Conservation (phyloP, 257 asterid species). For the Solanum sparsipilum region DNA sequence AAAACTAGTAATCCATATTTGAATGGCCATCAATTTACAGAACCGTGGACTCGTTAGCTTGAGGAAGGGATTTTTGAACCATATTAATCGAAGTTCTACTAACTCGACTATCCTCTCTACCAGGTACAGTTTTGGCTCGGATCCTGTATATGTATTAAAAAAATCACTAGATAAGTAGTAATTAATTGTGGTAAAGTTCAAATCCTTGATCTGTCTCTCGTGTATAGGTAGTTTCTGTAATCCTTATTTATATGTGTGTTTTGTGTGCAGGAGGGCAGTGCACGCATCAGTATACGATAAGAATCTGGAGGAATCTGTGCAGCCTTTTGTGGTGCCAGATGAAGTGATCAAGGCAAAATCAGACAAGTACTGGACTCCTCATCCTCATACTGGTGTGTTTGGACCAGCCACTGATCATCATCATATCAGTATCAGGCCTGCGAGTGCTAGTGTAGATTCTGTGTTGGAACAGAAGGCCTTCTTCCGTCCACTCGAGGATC, state of each 20-base stretch:
- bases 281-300: slow-evolving; percentile 71
- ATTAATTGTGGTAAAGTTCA: not conserved
- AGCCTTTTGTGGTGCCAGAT: slow-evolving; percentile 43
- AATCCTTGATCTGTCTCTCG: not conserved
- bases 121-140: not conserved
- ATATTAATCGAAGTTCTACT: not conserved
- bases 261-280: slow-evolving; percentile 48
- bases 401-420: slow-evolving; percentile 50
- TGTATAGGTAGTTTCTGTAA: not conserved
- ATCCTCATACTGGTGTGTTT: slow-evolving; percentile 84
- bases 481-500: slow-evolving; percentile 74
- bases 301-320: slow-evolving; percentile 58
- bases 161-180: not conserved
- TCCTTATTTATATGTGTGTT: not conserved
- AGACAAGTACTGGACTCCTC: slow-evolving; percentile 69
- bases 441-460: slow-evolving; percentile 18
- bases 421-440: not conserved
- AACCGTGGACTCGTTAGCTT: not conserved
- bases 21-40: slow-evolving; percentile 8
- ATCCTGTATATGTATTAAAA: not conserved
- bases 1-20: not conserved
- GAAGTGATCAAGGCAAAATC: slow-evolving; percentile 37
- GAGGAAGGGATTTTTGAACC: slow-evolving; percentile 1
- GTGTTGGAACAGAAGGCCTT: slow-evolving; percentile 82
- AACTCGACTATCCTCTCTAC: not conserved